A percentile compares a stretch with the other conserved stretches of the same genome.
phyloP scores from a whole-genome alignment of 805 yeast species.

The Pichia thaimueangensis region DNA sequence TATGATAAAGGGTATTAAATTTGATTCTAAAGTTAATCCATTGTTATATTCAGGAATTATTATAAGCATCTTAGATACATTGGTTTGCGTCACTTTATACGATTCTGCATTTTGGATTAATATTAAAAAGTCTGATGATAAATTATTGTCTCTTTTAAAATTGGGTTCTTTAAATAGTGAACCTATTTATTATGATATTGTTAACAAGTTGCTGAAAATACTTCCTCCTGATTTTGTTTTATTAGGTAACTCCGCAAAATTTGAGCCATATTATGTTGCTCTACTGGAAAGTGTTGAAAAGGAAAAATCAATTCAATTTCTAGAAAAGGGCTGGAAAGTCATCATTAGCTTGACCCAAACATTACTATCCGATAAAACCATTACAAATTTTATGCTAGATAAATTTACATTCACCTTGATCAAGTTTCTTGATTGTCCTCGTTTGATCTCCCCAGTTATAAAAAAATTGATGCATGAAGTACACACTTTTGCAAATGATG shows the following conservation, averaged over 20 bases:
- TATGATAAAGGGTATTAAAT: constrained; percentile 38
- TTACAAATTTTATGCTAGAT: constrained; percentile 8
- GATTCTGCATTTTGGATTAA: constrained; percentile 47
- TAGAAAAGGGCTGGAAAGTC: constrained; percentile 25
- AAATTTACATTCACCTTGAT: constrained; percentile 13
- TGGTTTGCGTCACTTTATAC: constrained; percentile 37
- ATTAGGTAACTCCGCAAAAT: constrained; percentile 6
- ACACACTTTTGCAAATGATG: constrained; percentile 14
- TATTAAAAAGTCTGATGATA: constrained; percentile 41
- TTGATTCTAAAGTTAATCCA: constrained; percentile 28
- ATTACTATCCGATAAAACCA: constrained; percentile 4
- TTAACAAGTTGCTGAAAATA: constrained; percentile 13
- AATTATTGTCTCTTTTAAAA: constrained; percentile 40
- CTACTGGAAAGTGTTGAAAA: constrained; percentile 18
- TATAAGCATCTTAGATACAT: constrained; percentile 42
- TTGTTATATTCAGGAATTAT: constrained; percentile 41
- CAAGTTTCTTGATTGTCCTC: constrained; percentile 16
- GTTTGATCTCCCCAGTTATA: constrained; percentile 12
- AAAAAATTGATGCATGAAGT: constrained; percentile 11
- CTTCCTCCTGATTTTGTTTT: constrained; percentile 21
- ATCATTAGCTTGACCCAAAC: constrained; percentile 15
- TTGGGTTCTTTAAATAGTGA: constrained; percentile 51
- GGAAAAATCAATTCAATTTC: constrained; percentile 22
- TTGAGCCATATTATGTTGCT: constrained; percentile 12
- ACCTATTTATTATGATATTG: constrained; percentile 39